phyloP scores from a whole-genome alignment of 2,329 filamentous ascomycete genomes.

The Penicillium crustosum region DNA sequence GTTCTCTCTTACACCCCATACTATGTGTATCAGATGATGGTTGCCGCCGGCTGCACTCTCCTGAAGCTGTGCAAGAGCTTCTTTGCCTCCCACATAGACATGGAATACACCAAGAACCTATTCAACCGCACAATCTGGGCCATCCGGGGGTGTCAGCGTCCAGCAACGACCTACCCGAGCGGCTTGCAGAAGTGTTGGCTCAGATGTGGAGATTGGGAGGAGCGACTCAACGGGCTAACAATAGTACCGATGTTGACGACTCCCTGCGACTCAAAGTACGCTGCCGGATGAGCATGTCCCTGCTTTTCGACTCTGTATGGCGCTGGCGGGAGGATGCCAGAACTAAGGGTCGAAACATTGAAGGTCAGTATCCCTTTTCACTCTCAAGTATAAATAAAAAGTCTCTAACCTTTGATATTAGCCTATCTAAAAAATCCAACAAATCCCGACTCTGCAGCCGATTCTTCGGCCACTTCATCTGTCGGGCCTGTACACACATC shows the following conservation, averaged over 20 bases:
- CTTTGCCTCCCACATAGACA: conserved; percentile 58
- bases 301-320: conserved; percentile 68
- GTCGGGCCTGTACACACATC: conserved; percentile 46
- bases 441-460: conserved; percentile 74
- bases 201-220: conserved; percentile 61
- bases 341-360: conserved; percentile 68
- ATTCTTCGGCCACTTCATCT: conserved; percentile 67
- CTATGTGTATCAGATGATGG: conserved; percentile 67
- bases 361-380: conserved; percentile 52
- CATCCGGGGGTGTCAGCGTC: conserved; percentile 60
- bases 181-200: conserved; percentile 64
- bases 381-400: neutral
- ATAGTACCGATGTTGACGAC: conserved; percentile 40
- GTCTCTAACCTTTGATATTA: conserved; percentile 24
- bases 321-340: conserved; percentile 67
- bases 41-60: conserved; percentile 63
- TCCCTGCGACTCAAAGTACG: conserved; percentile 63
- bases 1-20: conserved; percentile 56
- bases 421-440: conserved; percentile 81
- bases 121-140: conserved; percentile 61
- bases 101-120: conserved; percentile 55
- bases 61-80: conserved; percentile 67
- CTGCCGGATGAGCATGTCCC: conserved; percentile 66
- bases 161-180: conserved; percentile 63
- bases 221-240: conserved; percentile 29